phyloP scores from a whole-genome alignment of 768 basidiomycete species.

The Auricularia cornea region DNA sequence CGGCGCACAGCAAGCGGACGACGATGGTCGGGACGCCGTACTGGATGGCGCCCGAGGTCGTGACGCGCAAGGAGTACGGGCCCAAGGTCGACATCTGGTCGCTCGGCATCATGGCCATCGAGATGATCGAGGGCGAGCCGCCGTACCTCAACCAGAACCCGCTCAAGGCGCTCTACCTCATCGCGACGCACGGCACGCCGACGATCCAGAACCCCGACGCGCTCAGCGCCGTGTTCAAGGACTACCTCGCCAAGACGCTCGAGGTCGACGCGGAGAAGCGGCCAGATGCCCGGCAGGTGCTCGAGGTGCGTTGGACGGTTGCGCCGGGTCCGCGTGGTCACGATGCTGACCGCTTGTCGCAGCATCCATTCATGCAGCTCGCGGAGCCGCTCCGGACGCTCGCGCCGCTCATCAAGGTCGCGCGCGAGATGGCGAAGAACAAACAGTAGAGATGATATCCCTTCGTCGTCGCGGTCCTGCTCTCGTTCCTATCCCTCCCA shows the following conservation, averaged over 20 bases:
- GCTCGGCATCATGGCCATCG: conserved; percentile 93
- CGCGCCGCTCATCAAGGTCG: conserved; percentile 86
- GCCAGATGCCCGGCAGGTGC: conserved; percentile 72
- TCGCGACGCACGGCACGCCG: conserved; percentile 97
- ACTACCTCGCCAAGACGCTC: conserved; percentile 80
- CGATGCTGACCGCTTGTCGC: conserved; percentile 1
- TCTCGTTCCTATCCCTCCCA: too few relatives aligned
- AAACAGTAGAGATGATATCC: background rate
- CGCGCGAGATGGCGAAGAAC: conserved; percentile 70
- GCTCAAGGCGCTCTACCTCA: conserved; percentile 91
- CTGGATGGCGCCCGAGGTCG: conserved; percentile 99
- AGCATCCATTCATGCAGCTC: conserved; percentile 85
- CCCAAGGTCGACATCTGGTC: conserved; percentile 99
- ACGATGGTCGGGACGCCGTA: conserved; percentile 99
- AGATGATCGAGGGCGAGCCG: conserved; percentile 71
- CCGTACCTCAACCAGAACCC: conserved; percentile 96
- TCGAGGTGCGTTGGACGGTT: conserved; percentile 68
- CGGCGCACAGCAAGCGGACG: conserved; percentile 83
- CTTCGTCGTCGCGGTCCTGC: too few relatives aligned
- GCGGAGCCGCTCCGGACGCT: conserved; percentile 82
- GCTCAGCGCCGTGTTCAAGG: conserved; percentile 69
- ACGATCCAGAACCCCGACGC: conserved; percentile 86
- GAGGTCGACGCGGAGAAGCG: conserved; percentile 95
- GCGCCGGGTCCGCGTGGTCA: too few relatives aligned
- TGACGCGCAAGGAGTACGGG: conserved; percentile 95